Base-by-base conservation (phyloP, 1,284 basidiomycete species). In the Moesziomyces globuligerus region DNA sequence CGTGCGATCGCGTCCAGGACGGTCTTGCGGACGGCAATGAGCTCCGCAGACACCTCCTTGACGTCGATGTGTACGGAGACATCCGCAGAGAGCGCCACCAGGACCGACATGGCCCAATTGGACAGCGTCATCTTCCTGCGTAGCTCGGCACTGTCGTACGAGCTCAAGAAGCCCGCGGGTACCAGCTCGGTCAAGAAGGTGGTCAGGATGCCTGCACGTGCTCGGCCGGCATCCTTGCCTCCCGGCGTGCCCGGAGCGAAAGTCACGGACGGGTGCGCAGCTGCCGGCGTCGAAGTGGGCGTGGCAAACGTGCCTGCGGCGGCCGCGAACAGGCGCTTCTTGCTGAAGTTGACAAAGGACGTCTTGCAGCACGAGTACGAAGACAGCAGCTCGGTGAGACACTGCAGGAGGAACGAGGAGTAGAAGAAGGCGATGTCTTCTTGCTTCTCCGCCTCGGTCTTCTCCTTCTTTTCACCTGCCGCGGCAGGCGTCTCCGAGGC, bases 321-420 rank as follows among this genome's bases (percentile, higher is more conserved):
- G 25, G 45, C 54, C 10, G 67, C 58, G 24, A 72, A 72, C 7
- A 74, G 65, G 48, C 67, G 57, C 45, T 68, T 66, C 75, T 89
- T 91, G 11, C 88, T 89, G 78, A 89, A 92, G 0, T 91, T 90
- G 61, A 95, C 83, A 84, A 98, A 94, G 4, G 90, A 89, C 23
- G 89, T 83, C 84, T 98, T 98, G 87, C 93, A 95, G 1, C 89
- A 84, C 71, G 92, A 89, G 81, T 98, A 98, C 17, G 94, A 97
- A 58, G 95, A 94, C 1, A 96, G 84, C 3, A 98, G 86, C 84
- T 98, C 95, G 1, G 93, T 92, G 45, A 98, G 85, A 68, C 90
- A 90, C 78, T 95, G 92, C 89, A 98, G 91, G 61, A 97, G 84
- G 85, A 97, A 93, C 75, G 90, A 91, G 13, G 88, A 86, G 80